Evolutionary conservation across 2,329 filamentous ascomycete genomes (phyloP), one percentile per base, ranked within the genome.

Genomic region (Phyllosticta citribraziliensis): DNA sequence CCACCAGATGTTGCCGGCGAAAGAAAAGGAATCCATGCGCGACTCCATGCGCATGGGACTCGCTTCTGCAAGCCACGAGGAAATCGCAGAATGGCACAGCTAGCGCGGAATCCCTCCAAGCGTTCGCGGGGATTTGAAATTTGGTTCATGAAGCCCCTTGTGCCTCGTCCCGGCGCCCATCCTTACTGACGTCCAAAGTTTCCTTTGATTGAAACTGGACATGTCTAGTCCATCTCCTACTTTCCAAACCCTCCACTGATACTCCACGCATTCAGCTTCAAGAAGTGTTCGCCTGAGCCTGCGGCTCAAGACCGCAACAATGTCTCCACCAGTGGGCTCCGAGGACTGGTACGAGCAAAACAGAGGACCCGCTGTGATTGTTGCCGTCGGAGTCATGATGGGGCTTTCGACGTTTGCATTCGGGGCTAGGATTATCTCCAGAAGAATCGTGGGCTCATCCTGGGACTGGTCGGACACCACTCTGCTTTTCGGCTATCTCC

Each of bases 381-480:
- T 50, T 5, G 51, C 33, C 6, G 52, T 52, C 10, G 51, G 40
- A 12, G n/a, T 59, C 20, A 52, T 30, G 52, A 55, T n/a, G n/a
- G 12, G 51, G 14, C 30, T 59, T 17, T 59, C 57, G 19, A 55
- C 57, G 27, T 20, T 52, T 52, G 25, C 54, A 14, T 54, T 59
- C 50, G 19, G 35, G 6, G 30, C 22, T 33, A 40, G 57, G 27
- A 53, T 55, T n/a, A 35, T 59, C 10, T 59, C 57, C 12, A 52
- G 57, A 52, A 30, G 57, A 10, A 59, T 59, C n/a, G 30, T 54
- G 20, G 35, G 52, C 22, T 33, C 56, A 19, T 14, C 56, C 14
- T 59, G 57, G 57, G 57, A 59, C 24, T 54, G 52, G 30, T 59
- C 57, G 19, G 52, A 59, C n/a, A n/a, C 17, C 4, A 35, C 47